phyloP scores from a whole-genome alignment of 768 basidiomycete species.

The Galerina sulciceps region DNA sequence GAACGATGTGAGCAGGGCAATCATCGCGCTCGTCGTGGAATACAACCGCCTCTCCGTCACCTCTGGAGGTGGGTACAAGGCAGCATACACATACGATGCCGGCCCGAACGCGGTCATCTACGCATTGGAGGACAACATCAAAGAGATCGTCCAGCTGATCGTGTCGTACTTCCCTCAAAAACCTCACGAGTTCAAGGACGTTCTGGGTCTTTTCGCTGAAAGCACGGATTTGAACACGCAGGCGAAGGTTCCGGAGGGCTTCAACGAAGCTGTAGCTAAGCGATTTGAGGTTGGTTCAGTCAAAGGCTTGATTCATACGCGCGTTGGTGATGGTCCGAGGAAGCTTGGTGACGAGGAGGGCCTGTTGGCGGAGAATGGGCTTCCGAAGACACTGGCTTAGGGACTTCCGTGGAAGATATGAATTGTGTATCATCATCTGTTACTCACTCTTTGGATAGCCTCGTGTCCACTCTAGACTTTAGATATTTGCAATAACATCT shows the following conservation, averaged over 20 bases:
- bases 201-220: slow-evolving; percentile 61
- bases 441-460: too few relatives aligned
- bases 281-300: slow-evolving; percentile 78
- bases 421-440: not conserved
- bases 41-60: slow-evolving; percentile 82
- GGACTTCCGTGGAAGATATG: not conserved
- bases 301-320: slow-evolving; percentile 89
- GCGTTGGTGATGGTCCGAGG: slow-evolving; percentile 90
- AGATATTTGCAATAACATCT: too few relatives aligned
- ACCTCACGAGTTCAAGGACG: slow-evolving; percentile 72
- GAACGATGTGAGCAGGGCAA: slow-evolving; percentile 95
- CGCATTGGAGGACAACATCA: slow-evolving; percentile 75
- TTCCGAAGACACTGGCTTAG: slow-evolving; percentile 62
- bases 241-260: slow-evolving; percentile 66
- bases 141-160: slow-evolving; percentile 77
- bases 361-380: slow-evolving; percentile 68
- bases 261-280: slow-evolving; percentile 80
- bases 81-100: slow-evolving; percentile 99
- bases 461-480: too few relatives aligned
- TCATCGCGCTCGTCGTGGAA: slow-evolving; percentile 90
- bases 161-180: slow-evolving; percentile 86
- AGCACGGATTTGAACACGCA: slow-evolving; percentile 41
- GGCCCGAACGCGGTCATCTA: slow-evolving; percentile 99
- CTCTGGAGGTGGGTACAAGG: slow-evolving; percentile 62
- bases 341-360: slow-evolving; percentile 64